A percentile compares a stretch with the other conserved stretches of the same genome.
phyloP scores from a whole-genome alignment of 1,284 basidiomycete species.

The Leccinum subfulvum region DNA sequence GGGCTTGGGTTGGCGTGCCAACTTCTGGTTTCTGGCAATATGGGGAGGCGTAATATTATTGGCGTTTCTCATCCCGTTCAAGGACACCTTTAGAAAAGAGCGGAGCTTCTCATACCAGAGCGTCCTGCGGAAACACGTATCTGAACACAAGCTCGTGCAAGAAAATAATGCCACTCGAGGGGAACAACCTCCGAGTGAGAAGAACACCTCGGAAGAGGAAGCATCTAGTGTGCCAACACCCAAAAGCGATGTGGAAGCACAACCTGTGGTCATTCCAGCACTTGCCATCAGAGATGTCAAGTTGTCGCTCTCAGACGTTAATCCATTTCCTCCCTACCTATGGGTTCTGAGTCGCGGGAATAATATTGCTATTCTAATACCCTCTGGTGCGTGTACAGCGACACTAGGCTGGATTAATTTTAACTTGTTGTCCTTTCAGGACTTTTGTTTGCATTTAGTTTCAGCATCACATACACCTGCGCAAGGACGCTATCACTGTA shows the following conservation, averaged over 20 bases:
- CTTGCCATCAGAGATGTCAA: constrained; percentile 36
- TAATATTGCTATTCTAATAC: constrained; percentile 19
- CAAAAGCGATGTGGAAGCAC: constrained; percentile 25
- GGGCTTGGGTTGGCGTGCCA: constrained; percentile 72
- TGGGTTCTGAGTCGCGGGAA: constrained; percentile 17
- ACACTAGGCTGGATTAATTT: constrained; percentile 38
- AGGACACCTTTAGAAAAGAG: constrained; percentile 79
- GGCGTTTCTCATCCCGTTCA: constrained; percentile 68
- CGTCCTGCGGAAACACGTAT: constrained; percentile 40
- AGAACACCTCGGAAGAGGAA: not conserved
- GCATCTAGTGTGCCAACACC: not conserved
- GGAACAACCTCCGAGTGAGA: constrained; percentile 12
- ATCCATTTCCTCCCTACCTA: constrained; percentile 24
- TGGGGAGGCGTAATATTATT: constrained; percentile 57
- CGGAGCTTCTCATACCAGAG: constrained; percentile 65
- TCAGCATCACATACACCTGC: constrained; percentile 69
- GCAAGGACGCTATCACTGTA: constrained; percentile 64
- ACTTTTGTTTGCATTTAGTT: constrained; percentile 68
- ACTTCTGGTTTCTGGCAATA: constrained; percentile 81
- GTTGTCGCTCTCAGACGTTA: constrained; percentile 23
- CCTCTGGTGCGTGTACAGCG: constrained; percentile 20
- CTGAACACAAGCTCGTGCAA: not conserved
- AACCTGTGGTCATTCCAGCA: constrained; percentile 1
- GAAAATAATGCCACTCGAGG: constrained; percentile 12
- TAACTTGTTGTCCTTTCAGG: constrained; percentile 56